Evolutionary conservation across 1,284 basidiomycete species (phyloP), one percentile per base, ranked within the genome.

Genomic region (Chalciporus piperatoides): DNA sequence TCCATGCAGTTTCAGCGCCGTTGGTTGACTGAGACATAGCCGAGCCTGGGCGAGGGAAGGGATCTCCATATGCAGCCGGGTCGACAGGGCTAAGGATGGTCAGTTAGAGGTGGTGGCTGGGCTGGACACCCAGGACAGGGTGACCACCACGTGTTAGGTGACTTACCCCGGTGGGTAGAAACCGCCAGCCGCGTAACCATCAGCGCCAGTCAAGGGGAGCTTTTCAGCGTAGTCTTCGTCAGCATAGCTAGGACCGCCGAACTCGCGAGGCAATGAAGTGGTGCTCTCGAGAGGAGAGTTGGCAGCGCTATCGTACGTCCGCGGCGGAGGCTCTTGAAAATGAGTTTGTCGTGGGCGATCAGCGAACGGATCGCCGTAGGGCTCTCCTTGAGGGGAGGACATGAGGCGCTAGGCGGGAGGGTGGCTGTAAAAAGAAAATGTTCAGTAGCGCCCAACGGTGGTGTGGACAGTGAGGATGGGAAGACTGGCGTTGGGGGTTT

Each of bases 1-100:
- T 77, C 89, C 89, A 90, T n/a, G 83, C 84, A 43, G 75, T 80
- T 52, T 90, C 85, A 32, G 77, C 79, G 44, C 84, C 84, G 51
- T 72, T 78, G n/a, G 81, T 82, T 6, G 78, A 75, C 23, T 77
- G 77, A 0, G 86, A 87, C 39, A 78, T 75, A n/a, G 76, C 69
- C 6, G 87, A 90, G 30, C 61, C 55, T 6, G 88, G 86, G 25
- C 86, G 80, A 24, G 60, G 61, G 56, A 84, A 87, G 0, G 86
- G 84, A 55, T 87, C 84, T 11, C 84, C 87, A 61, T 76, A 86
- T 0, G 75, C 69, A 47, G 71, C 73, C 11, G 84, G 83, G 63
- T 86, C 81, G 40, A 78, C 64, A 37, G 79, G 78, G 6, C 84
- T 86, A 44, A 8, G 28, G 10, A 5, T 23, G 27, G 21, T 27